phyloP scores from a whole-genome alignment of 495 filamentous ascomycete genomes.

The Delitschia confertaspora region DNA sequence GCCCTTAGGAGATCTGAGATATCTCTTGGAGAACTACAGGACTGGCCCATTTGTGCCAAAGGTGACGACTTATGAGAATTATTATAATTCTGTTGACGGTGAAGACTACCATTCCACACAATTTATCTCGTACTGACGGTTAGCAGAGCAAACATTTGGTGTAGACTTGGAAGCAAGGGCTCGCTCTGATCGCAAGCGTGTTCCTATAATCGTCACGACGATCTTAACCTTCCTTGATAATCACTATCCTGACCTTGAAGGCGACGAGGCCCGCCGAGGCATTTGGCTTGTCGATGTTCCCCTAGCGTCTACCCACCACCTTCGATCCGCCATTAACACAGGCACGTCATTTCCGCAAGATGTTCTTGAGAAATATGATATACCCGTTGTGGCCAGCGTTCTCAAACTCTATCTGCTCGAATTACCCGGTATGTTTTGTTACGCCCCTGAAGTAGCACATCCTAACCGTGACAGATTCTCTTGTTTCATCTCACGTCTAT shows the following conservation, averaged over 20 bases:
- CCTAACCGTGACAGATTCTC: conserved; percentile 57
- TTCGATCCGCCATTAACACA: conserved; percentile 76
- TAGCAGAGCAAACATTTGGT: conserved; percentile 83
- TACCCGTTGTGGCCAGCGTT: conserved; percentile 85
- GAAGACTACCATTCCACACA: conserved; percentile 5
- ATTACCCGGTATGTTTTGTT: conserved; percentile 63
- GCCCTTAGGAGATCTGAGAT: conserved; percentile 81
- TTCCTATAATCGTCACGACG: conserved; percentile 85
- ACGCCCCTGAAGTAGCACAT: neutral
- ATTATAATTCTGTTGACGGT: conserved; percentile 93
- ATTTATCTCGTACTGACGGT: conserved; percentile 23
- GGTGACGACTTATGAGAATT: conserved; percentile 95
- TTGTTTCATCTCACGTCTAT: conserved; percentile 96
- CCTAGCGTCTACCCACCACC: conserved; percentile 71
- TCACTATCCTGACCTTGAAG: conserved; percentile 94
- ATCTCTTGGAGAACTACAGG: conserved; percentile 94
- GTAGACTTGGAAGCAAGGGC: conserved; percentile 93
- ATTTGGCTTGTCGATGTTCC: conserved; percentile 95
- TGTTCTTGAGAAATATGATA: conserved; percentile 73
- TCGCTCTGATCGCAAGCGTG: conserved; percentile 85
- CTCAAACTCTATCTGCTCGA: conserved; percentile 95
- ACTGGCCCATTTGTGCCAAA: conserved; percentile 86
- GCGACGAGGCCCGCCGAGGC: conserved; percentile 82
- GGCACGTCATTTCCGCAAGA: conserved; percentile 74
- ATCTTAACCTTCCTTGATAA: conserved; percentile 91